A percentile compares a stretch with the other conserved stretches of the same genome.
Evolutionary conservation across 345 rosid species (phyloP).

Genomic region (Pistacia integerrima): DNA sequence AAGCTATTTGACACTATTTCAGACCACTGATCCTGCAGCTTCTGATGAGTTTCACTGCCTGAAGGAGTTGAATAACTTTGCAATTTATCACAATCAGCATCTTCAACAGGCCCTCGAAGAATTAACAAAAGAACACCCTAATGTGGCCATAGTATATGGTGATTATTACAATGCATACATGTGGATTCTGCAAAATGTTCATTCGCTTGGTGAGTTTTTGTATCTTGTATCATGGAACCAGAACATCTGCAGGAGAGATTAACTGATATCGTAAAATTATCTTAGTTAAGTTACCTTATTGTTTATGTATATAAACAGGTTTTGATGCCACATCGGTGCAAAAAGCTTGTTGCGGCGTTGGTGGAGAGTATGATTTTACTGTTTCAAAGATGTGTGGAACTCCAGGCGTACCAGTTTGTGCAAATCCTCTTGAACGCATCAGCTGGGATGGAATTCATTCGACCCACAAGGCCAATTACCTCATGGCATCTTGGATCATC

Average conservation of each 20-base stretch:
- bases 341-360: conserved; percentile 32
- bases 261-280: too few relatives aligned
- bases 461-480: conserved; percentile 17
- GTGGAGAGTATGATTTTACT: conserved; percentile 30
- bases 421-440: conserved; percentile 1
- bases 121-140: conserved; percentile 18
- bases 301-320: neutral
- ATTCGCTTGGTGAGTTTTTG: conserved; percentile 13
- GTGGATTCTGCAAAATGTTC: neutral
- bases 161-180: conserved; percentile 24
- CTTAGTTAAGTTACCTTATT: too few relatives aligned
- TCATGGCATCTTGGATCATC: conserved; percentile 26
- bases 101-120: conserved; percentile 21
- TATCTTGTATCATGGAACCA: neutral
- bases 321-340: conserved; percentile 25
- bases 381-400: too few relatives aligned
- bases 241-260: too few relatives aligned
- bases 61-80: conserved; percentile 22
- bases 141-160: conserved; percentile 24
- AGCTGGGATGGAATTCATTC: conserved; percentile 42
- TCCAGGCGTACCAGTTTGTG: too few relatives aligned
- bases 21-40: conserved; percentile 3
- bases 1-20: neutral
- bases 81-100: conserved; percentile 22
- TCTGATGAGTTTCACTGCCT: conserved; percentile 28